Evolutionary conservation across 305 asterid genomes (phyloP).

Genomic region (Fraxinus albicans): DNA sequence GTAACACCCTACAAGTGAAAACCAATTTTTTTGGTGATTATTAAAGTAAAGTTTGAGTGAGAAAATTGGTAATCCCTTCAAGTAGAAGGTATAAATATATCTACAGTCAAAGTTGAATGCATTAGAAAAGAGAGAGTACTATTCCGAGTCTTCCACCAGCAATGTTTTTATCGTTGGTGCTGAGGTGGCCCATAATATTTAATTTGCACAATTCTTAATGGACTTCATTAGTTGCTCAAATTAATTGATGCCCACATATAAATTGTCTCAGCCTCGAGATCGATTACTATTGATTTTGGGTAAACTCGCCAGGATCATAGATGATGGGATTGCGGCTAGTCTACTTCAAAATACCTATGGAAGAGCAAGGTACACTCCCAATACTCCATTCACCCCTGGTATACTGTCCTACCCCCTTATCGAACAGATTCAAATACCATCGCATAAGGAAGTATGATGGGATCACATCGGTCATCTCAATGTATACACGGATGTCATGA

Average conservation of each 20-base stretch:
- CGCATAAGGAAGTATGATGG: no score
- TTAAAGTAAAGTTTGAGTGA: neutral
- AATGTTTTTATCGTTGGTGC: conserved; percentile 22
- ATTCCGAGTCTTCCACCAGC: conserved; percentile 1
- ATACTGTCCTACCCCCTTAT: no score
- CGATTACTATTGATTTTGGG: no score
- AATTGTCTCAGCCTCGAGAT: no score
- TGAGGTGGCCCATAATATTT: neutral
- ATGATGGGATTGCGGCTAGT: no score
- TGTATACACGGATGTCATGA: no score
- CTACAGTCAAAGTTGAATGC: neutral
- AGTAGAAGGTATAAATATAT: neutral
- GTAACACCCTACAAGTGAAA: neutral
- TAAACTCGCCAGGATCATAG: no score
- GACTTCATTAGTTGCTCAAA: neutral
- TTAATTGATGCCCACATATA: conserved; percentile 8
- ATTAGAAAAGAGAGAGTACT: neutral
- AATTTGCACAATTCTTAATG: conserved; percentile 4
- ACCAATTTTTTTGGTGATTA: neutral
- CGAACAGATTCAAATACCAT: no score
- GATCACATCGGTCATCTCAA: no score
- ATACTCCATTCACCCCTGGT: no score
- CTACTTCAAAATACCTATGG: no score
- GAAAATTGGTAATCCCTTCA: neutral
- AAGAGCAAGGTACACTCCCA: no score